A percentile compares a stretch with the other conserved stretches of the same genome.
These are phyloP conservation scores for Gracilaria vermiculophylla DNA, from an alignment of 23 red algal species.

Conservation along the genomic window DNA sequence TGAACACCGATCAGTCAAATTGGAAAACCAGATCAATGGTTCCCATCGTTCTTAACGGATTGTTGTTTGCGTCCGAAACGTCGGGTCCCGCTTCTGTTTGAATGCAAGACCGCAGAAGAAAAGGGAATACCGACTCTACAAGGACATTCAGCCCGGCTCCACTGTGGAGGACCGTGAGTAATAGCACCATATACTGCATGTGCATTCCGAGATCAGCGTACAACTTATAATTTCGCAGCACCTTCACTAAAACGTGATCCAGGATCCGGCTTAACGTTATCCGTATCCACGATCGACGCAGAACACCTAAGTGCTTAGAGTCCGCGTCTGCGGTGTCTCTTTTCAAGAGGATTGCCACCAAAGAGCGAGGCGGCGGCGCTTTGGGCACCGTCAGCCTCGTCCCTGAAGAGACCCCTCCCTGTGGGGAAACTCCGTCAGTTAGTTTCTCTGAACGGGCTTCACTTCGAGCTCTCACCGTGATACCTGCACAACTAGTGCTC, in stretches of 20 bases:
- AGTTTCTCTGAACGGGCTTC: too few species aligned
- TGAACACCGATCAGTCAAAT: too few species aligned
- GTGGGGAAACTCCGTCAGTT: too few species aligned
- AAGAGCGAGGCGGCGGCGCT: neutral
- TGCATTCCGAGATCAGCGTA: neutral
- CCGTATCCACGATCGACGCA: too few species aligned
- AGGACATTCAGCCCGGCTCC: neutral
- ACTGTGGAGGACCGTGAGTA: neutral
- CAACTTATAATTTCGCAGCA: neutral
- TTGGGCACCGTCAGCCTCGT: too few species aligned
- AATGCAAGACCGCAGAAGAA: neutral
- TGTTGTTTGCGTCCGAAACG: neutral
- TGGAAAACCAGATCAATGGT: neutral
- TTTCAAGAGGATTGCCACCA: neutral
- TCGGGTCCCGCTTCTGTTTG: neutral
- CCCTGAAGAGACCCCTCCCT: too few species aligned
- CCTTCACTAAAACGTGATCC: neutral
- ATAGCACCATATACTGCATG: neutral
- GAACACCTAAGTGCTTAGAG: too few species aligned
- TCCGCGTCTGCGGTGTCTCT: too few species aligned
- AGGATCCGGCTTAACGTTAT: neutral
- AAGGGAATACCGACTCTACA: neutral
- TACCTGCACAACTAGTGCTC: too few species aligned
- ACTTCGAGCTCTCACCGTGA: too few species aligned
- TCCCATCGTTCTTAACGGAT: neutral